phyloP scores from a whole-genome alignment of 164 flowering plant genomes.

The Aristolochia contorta region DNA sequence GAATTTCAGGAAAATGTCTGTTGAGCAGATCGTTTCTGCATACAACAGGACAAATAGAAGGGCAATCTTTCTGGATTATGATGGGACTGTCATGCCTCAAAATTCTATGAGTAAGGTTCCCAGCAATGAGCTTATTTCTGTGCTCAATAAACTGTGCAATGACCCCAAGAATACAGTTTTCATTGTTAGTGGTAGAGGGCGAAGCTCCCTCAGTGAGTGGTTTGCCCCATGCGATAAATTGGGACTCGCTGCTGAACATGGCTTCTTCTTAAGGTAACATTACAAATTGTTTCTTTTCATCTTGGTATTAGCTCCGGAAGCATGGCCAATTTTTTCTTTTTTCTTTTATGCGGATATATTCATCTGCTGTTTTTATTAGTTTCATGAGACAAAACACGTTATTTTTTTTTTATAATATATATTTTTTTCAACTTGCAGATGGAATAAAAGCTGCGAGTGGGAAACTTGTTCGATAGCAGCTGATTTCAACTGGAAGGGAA shows the following conservation, averaged over 20 bases:
- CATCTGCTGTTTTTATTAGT: no score
- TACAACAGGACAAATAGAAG: conserved; percentile 11
- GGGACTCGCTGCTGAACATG: conserved; percentile 20
- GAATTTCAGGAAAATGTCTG: conserved; percentile 12
- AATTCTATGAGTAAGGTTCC: conserved; percentile 10
- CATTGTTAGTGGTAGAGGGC: conserved; percentile 16
- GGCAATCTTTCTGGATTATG: conserved; percentile 17
- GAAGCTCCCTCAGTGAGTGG: conserved; percentile 11
- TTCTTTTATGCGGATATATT: no score
- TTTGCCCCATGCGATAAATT: conserved; percentile 10
- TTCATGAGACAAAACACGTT: no score
- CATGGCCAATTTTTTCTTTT: no score
- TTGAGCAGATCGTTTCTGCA: conserved; percentile 13
- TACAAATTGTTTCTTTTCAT: not conserved
- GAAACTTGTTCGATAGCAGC: conserved; percentile 7
- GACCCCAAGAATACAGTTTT: conserved; percentile 17
- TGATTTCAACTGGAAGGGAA: conserved; percentile 14
- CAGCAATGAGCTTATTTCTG: conserved; percentile 13
- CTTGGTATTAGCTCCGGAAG: not conserved
- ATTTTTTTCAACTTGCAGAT: conserved; percentile 5
- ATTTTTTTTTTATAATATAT: not conserved
- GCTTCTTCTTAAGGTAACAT: conserved; percentile 11
- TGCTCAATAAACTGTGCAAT: conserved; percentile 11
- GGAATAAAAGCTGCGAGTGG: conserved; percentile 5
- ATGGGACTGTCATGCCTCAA: conserved; percentile 16